A percentile compares a stretch with the other conserved stretches of the same genome.
phyloP scores from a whole-genome alignment of 176 grass and related monocot genomes.

The Urochloa ruziziensis region DNA sequence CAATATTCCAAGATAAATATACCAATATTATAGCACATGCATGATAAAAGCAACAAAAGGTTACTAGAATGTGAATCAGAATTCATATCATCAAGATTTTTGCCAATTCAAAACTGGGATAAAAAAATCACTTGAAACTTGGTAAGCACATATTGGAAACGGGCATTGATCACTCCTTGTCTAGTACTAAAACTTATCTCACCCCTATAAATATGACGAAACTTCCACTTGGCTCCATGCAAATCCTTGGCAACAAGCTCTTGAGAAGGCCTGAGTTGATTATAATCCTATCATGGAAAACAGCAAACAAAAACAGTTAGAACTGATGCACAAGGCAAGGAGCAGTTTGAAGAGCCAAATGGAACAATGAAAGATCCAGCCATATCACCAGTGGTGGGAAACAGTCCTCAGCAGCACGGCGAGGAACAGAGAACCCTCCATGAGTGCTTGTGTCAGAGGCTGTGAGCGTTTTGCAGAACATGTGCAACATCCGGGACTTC shows the following conservation, averaged over 20 bases:
- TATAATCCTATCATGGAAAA: conserved; percentile 67
- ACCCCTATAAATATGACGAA: conserved; percentile 99
- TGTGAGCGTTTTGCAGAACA: conserved; percentile 99
- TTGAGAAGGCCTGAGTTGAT: conserved; percentile 95
- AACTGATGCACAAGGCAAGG: background rate
- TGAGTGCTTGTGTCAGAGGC: conserved; percentile 98
- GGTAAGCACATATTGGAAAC: background rate
- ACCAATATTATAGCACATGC: background rate
- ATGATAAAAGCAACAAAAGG: background rate
- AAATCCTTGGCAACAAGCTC: conserved; percentile 95
- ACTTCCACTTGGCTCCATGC: conserved; percentile 82
- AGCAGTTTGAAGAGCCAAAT: background rate
- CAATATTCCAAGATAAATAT: background rate
- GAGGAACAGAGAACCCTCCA: conserved; percentile 98
- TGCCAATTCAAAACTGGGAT: background rate
- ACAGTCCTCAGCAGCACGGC: conserved; percentile 94
- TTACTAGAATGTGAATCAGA: background rate
- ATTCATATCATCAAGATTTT: background rate
- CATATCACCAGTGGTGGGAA: conserved; percentile 78
- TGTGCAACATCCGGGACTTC: conserved; percentile 69
- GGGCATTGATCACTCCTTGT: background rate
- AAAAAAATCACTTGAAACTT: background rate
- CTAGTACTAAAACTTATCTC: conserved; percentile 7
- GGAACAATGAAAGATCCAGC: background rate
- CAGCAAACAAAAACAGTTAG: conserved; percentile 2